phyloP scores from a whole-genome alignment of 1,284 basidiomycete species.

The Blastosporella zonata region DNA sequence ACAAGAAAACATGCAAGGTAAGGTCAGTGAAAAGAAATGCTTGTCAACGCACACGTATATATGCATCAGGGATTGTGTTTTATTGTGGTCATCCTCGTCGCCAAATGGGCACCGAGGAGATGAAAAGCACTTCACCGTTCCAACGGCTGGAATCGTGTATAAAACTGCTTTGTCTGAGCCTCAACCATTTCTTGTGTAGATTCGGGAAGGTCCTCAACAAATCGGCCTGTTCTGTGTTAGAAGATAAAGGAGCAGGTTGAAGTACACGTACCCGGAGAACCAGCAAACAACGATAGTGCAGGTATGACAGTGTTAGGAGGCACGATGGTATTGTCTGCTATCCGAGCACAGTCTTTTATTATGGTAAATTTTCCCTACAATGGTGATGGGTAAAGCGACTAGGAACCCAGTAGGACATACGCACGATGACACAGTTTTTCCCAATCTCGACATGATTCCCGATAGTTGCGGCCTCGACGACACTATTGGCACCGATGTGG shows the following conservation, averaged over 20 bases:
- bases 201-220: conserved; percentile 85
- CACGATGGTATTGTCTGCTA: conserved; percentile 85
- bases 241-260: background rate
- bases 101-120: background rate
- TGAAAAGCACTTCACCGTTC: conserved; percentile 21
- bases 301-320: conserved; percentile 94
- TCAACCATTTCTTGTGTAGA: conserved; percentile 84
- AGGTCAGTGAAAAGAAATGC: too few relatives aligned
- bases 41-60: conserved; percentile 3
- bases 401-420: conserved; percentile 26
- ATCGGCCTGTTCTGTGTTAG: conserved; percentile 52
- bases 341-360: conserved; percentile 92
- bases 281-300: conserved; percentile 81
- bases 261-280: conserved; percentile 75
- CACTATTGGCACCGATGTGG: conserved; percentile 81
- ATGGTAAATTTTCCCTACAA: conserved; percentile 91
- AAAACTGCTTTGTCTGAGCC: conserved; percentile 68
- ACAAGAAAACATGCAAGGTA: too few relatives aligned
- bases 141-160: conserved; percentile 44
- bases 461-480: conserved; percentile 93
- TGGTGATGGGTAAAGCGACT: conserved; percentile 1
- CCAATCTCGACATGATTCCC: conserved; percentile 96
- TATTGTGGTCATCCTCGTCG: conserved; percentile 3
- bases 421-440: conserved; percentile 89
- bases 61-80: conserved; percentile 11